A percentile compares a stretch with the other conserved stretches of the same genome.
phyloP scores from a whole-genome alignment of 2,329 filamentous ascomycete genomes.

The Colletotrichum sp. region DNA sequence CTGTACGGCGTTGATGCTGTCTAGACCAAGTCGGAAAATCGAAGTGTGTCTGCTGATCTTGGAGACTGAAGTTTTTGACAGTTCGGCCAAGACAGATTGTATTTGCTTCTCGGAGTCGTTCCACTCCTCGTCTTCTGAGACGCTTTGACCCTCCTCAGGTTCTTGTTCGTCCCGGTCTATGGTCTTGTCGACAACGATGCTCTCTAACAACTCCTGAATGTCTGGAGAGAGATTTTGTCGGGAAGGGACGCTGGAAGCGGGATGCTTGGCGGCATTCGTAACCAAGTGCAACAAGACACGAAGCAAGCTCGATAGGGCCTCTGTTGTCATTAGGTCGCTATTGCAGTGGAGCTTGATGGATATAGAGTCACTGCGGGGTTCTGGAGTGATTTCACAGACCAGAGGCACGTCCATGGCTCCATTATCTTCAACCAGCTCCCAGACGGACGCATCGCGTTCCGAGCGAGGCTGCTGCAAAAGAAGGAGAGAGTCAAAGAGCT shows the following conservation, averaged over 20 bases:
- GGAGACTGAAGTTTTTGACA: not conserved
- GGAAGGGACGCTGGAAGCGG: slow-evolving; percentile 16
- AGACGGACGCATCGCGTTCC: slow-evolving; percentile 59
- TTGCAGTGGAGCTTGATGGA: slow-evolving; percentile 68
- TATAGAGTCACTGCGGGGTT: slow-evolving; percentile 54
- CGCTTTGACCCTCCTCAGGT: not conserved
- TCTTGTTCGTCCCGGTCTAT: not conserved
- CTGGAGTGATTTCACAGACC: slow-evolving; percentile 75
- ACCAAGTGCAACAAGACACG: not conserved
- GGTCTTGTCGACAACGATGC: slow-evolving; percentile 14
- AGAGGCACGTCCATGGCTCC: slow-evolving; percentile 77
- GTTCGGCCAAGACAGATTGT: not conserved
- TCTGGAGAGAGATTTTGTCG: slow-evolving; percentile 26
- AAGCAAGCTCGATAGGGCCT: not conserved
- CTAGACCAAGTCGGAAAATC: slow-evolving; percentile 87
- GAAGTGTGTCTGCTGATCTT: slow-evolving; percentile 66
- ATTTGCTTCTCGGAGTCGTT: slow-evolving; percentile 22
- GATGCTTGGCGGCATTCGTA: slow-evolving; percentile 11
- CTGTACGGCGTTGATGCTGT: slow-evolving; percentile 88
- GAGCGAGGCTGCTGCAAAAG: slow-evolving; percentile 74
- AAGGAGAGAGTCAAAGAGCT: slow-evolving; percentile 81
- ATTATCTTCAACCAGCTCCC: slow-evolving; percentile 61
- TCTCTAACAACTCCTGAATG: slow-evolving; percentile 22
- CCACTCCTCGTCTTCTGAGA: slow-evolving; percentile 4
- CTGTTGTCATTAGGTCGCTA: not conserved